Evolutionary conservation across 2,329 filamentous ascomycete species (phyloP).

Genomic region (Emmonsia crescens): DNA sequence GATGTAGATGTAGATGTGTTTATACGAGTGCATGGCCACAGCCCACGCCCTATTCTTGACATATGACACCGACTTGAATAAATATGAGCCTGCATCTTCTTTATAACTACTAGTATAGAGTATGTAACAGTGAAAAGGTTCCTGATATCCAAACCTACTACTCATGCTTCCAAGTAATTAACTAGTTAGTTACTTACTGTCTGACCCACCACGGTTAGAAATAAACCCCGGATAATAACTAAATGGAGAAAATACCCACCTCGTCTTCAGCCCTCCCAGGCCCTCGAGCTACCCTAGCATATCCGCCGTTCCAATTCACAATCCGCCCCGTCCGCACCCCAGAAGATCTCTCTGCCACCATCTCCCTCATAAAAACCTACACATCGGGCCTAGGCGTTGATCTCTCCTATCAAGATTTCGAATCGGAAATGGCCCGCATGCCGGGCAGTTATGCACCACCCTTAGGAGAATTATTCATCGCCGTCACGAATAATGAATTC

Average conservation of each 20-base stretch:
- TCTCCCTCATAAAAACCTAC: constrained; percentile 33
- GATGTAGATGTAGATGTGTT: no score
- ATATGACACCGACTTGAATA: no score
- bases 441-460: constrained; percentile 43
- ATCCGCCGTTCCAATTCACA: background rate
- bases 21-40: no score
- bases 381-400: constrained; percentile 40
- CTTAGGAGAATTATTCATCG: constrained; percentile 9
- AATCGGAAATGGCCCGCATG: constrained; percentile 40
- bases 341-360: constrained; percentile 6
- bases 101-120: no score
- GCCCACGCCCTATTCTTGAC: no score
- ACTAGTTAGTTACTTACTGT: no score
- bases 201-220: background rate
- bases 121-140: no score
- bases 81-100: no score
- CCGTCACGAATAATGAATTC: constrained; percentile 7
- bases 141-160: no score
- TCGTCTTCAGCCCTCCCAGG: background rate
- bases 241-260: background rate
- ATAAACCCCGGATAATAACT: background rate
- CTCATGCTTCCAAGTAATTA: no score
- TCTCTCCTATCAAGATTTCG: constrained; percentile 47
- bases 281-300: background rate
- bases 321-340: constrained; percentile 9